Base-by-base conservation (phyloP, 495 filamentous ascomycete species). In the Talaromyces thailandensis region DNA sequence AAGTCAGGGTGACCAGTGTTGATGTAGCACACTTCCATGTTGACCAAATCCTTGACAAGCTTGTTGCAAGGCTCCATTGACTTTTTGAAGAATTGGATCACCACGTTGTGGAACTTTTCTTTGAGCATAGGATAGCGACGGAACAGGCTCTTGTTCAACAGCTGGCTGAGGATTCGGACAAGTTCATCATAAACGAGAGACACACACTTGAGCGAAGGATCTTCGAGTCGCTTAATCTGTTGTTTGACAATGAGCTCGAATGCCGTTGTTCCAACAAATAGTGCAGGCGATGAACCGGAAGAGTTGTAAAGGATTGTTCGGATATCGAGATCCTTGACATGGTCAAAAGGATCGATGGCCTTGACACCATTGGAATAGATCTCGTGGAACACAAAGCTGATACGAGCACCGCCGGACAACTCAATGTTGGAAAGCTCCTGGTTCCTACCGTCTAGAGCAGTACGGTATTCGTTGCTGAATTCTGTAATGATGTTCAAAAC, bases 1-100 rank as follows among this genome's bases (percentile, higher is more conserved):
- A 99, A 99, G 72, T 99, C 95, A 21, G 95, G 95, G 71, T 99
- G 95, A 6, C 91, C 95, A 43, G 95, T 99, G 78, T 99, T 99
- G 80, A 99, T 88, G 70, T 99, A 99, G 75, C 89, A 93, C 14
- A 93, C 70, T 73, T 99, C 95, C 95, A 98, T 98, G 9, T 86
- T 73, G 32, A 99, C 94, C 60, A 99, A 77, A 73, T 99, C 95
- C 67, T 75, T 84, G 62, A 99, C 95, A 58, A 99, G 83, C 81
- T 98, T 99, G 75, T 96, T 98, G 29, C 93, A 95, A 16, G 95
- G 95, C 31, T 95, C 91, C 87, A 97, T 95, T 52, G 89, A 84
- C 79, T 95, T 96, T 79, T 98, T 98, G 83, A 96, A 97, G 76
- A 99, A 99, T 9, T 76, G 67, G 64, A 99, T 92, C 40, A 96